Percentiles rank a stretch among this genome's conserved stretches.
phyloP scores from a whole-genome alignment of 495 filamentous ascomycete species.

The Alectoria sarmentosa region DNA sequence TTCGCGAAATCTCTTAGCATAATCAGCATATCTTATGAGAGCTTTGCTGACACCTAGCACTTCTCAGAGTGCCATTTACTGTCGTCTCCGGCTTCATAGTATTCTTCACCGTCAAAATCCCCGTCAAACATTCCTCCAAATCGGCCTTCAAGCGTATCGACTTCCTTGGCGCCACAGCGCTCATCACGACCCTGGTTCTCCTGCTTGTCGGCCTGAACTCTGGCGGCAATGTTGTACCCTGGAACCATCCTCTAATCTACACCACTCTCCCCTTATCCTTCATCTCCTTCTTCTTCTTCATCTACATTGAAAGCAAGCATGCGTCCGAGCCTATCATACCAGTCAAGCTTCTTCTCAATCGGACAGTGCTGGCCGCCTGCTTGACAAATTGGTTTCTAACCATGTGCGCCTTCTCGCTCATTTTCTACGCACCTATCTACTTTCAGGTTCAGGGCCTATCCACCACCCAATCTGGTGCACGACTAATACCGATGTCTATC shows the following conservation, averaged over 20 bases:
- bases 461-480: slow-evolving; percentile 52
- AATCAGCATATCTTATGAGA: background rate
- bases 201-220: slow-evolving; percentile 64
- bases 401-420: slow-evolving; percentile 33
- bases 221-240: slow-evolving; percentile 66
- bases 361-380: slow-evolving; percentile 58
- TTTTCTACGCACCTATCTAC: slow-evolving; percentile 67
- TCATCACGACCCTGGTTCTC: slow-evolving; percentile 52
- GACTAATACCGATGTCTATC: slow-evolving; percentile 47
- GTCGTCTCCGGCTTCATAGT: slow-evolving; percentile 61
- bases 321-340: slow-evolving; percentile 66
- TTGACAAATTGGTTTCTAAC: slow-evolving; percentile 53
- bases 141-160: slow-evolving; percentile 59
- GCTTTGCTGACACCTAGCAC: background rate
- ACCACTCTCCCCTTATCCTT: slow-evolving; percentile 50
- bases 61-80: slow-evolving; percentile 46
- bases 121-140: slow-evolving; percentile 62
- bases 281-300: slow-evolving; percentile 43
- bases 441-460: slow-evolving; percentile 58
- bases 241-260: slow-evolving; percentile 61
- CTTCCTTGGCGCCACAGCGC: slow-evolving; percentile 54
- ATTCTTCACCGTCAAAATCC: slow-evolving; percentile 61
- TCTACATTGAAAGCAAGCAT: slow-evolving; percentile 50
- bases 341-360: slow-evolving; percentile 53
- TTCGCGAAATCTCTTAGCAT: background rate